Evolutionary conservation across 2,329 filamentous ascomycete species (phyloP), one percentile per base, ranked within the genome.

Genomic region (Cladophialophora exuberans): DNA sequence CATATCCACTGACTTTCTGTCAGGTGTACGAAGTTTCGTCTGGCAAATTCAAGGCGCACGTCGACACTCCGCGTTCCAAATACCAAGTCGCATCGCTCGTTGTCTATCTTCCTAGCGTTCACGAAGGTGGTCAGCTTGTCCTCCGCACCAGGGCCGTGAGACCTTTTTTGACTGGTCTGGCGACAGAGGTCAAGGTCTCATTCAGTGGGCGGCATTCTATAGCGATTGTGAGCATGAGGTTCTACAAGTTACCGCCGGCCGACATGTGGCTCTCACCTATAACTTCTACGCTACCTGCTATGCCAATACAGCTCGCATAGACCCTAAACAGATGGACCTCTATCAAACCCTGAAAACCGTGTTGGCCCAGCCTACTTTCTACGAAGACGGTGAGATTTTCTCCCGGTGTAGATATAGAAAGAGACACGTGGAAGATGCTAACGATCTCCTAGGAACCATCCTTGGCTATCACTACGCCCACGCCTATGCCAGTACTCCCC

Each of bases 131-230:
- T 3, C 44, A 47, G 30, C 44, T 47, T 11, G 44, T 47, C 17
- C 44, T 47, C 28, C 44, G 44, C 44, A 47, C 18, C 44, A 35
- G 7, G 44, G 44, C 15, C 44, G 30, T 7, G 44, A 47, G 44
- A 35, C 2, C 1, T 15, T 47, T 20, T 47, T 47, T 30, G 44
- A 47, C 28, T 47, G 44, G 44, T 47, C 44, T n/a, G 44, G 30
- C 20, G 28, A 36, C n/a, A 47, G 35, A n/a, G 30, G 15, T 30
- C 20, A 11, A 18, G 35, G 6, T 47, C 10, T 20, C 2, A 25
- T 47, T 35, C 44, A 47, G 22, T 47, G 44, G 44, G 44, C 44
- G 2, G 44, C 44, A 6, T 47, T 47, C 44, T 47, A 47, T 20
- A 23, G 17, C 26, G 44, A 47, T 10, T 47, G 44, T 20, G 44